Base-by-base conservation (phyloP, 2,329 filamentous ascomycete species). In the Penicillium rolfsii region DNA sequence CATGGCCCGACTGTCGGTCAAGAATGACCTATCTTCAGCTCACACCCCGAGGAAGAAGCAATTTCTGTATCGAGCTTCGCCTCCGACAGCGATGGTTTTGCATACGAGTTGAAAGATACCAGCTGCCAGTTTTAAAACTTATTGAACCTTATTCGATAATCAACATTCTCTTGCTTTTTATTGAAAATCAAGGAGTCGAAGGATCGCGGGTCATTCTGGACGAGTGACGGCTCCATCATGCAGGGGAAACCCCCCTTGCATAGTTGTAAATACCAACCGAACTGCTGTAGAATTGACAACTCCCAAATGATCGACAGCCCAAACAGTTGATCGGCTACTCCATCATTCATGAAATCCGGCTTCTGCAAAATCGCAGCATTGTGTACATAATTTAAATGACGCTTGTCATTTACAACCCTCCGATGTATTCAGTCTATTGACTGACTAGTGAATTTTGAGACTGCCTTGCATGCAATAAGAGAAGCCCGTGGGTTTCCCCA, bases 231-330 rank as follows among this genome's bases (percentile, higher is more conserved):
- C 22, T 14, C 26, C n/a, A 19, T 22, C 14, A 50, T 50, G 48
- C 48, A 35, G 48, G 48, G 48, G 48, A 33, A 33, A 33, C 5
- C 33, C 48, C 48, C 48, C 48, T 50, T 50, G 48, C 48, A 35
- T 50, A 11, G 16, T 3, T 19, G 11, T 4, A 38, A 41, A 41
- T 3, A 11, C 22, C 40, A 3, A 22, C 7, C 40, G n/a, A 22
- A 11, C 2, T 41, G 8, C 16, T 38, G 36, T 38, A 14, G 5
- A 22, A 22, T 22, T 16, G 36, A 16, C 12, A n/a, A 38, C 14
- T 12, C 3, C 36, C 16, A n/a, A 38, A 16, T 16, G 14, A n/a
- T 38, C 16, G 16, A n/a, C 14, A 38, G 5, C 2, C 1, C 12
- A 11, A 19, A 19, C 8, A 7, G 11, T 41, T 41, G 40, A 41